Evolutionary conservation across 2,329 filamentous ascomycete species (phyloP).

Genomic region (Alternaria consortialis): DNA sequence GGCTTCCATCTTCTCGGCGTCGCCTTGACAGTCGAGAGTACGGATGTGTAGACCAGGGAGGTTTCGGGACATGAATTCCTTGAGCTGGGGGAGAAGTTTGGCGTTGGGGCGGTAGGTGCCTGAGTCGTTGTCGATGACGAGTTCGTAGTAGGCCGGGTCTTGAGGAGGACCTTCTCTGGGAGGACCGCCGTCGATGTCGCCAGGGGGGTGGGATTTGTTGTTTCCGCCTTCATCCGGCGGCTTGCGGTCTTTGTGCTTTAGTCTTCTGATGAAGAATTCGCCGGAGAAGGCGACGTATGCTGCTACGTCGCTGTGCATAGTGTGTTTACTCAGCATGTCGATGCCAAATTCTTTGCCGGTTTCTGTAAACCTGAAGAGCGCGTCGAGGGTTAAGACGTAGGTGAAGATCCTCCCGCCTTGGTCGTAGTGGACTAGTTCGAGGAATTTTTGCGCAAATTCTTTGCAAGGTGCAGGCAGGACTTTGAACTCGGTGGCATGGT

Average conservation of each 20-base stretch:
- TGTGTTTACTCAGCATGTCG: slow-evolving; percentile 92
- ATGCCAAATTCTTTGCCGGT: slow-evolving; percentile 96
- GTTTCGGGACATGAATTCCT: slow-evolving; percentile 73
- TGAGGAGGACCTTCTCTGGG: slow-evolving; percentile 52
- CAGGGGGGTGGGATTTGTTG: slow-evolving; percentile 60
- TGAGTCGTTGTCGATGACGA: slow-evolving; percentile 94
- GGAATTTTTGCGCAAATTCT: slow-evolving; percentile 79
- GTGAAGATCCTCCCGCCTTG: slow-evolving; percentile 88
- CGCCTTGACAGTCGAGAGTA: slow-evolving; percentile 75
- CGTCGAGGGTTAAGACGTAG: slow-evolving; percentile 89
- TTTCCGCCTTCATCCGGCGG: slow-evolving; percentile 46
- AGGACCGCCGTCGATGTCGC: slow-evolving; percentile 59
- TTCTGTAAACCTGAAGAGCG: slow-evolving; percentile 88
- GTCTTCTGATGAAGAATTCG: slow-evolving; percentile 86
- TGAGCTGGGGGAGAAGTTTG: slow-evolving; percentile 74
- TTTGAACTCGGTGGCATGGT: slow-evolving; percentile 77
- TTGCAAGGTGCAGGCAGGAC: slow-evolving; percentile 70
- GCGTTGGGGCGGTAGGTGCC: slow-evolving; percentile 92
- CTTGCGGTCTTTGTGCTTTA: slow-evolving; percentile 60
- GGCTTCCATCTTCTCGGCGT: slow-evolving; percentile 74
- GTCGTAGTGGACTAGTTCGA: slow-evolving; percentile 86
- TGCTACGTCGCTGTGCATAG: slow-evolving; percentile 93
- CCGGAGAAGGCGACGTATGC: slow-evolving; percentile 92
- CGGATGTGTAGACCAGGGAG: slow-evolving; percentile 80
- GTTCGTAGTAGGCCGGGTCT: slow-evolving; percentile 74